Conservation (phyloP, 306 rosid genomes). For the Quercus suber region DNA sequence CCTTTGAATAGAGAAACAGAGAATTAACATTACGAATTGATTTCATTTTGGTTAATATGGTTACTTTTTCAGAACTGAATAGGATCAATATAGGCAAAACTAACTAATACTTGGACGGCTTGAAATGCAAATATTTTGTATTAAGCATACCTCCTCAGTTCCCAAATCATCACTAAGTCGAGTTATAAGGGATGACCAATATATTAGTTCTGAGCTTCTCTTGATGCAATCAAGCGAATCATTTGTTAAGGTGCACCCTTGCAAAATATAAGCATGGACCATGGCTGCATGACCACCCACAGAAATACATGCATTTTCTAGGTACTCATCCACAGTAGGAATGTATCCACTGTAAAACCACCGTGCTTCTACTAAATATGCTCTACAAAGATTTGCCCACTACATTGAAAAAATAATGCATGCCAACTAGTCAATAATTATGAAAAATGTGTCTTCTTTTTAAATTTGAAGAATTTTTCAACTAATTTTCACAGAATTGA, state of each 20-base stretch:
- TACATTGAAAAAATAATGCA: background rate
- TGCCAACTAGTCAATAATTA: background rate
- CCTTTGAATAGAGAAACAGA: background rate
- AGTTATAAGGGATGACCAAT: constrained; percentile 22
- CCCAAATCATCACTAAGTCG: constrained; percentile 34
- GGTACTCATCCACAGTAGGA: constrained; percentile 24
- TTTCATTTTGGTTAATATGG: background rate
- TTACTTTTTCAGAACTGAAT: no score
- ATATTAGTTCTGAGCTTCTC: constrained; percentile 14
- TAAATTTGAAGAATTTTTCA: background rate
- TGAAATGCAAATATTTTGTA: background rate
- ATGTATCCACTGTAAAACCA: constrained; percentile 21
- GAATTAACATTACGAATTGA: background rate
- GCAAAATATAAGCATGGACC: constrained; percentile 21
- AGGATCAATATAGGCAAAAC: no score
- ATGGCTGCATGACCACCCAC: constrained; percentile 28
- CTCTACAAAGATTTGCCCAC: constrained; percentile 32
- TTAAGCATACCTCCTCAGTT: constrained; percentile 16
- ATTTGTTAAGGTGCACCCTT: background rate
- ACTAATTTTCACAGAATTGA: background rate
- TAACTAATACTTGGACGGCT: background rate
- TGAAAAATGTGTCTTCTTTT: no score
- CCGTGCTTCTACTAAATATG: constrained; percentile 30
- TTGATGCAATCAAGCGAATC: constrained; percentile 6
- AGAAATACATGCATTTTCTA: constrained; percentile 22